Evolutionary conservation across 202 grass and related monocot species (phyloP), one percentile per base, ranked within the genome.

Genomic region (Zizania palustris): DNA sequence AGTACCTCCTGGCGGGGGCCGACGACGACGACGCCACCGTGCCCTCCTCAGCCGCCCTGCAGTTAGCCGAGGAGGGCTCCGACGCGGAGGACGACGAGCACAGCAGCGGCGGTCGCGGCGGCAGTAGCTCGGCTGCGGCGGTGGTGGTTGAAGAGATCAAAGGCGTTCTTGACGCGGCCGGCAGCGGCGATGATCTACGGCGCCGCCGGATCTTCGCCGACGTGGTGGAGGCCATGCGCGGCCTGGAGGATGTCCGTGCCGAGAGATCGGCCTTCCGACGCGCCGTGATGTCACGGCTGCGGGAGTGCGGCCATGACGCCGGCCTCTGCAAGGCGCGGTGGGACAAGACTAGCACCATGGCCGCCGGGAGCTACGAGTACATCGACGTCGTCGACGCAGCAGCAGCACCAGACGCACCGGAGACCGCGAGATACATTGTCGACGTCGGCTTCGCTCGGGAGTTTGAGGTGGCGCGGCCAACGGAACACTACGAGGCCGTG

Each of bases 291-390:
- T 84, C 74, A 39, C 49, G 74, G 45, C 72, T 96, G 11, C 46
- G 73, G 48, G 76, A 69, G 10, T 48, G 48, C 14, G 86, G 88
- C 20, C 88, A 87, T 70, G 81, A 96, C 76, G 88, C 86, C 0
- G 92, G 88, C 12, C 85, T 91, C 61, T 96, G 92, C 77, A 96
- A 96, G 77, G 75, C 78, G 18, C 38, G 81, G 45, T 96, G 88
- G 92, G 77, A 83, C 46, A 79, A 72, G 7, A 39, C 67, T 0
- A 39, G 46, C 3, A 15, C 11, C 0, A 48, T 87, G 46, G 45
- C 81, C 11, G 84, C 80, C 5, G 92, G 92, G 38, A 89, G 67
- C 65, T 83, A 96, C 53, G 92, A 96, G 81, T 96, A 87, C 79
- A 77, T 91, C 45, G 92, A 96, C 75, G 9, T 83, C 37, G 60